Base-by-base conservation (phyloP, 2,329 filamentous ascomycete species). In the Aspergillus unguis region DNA sequence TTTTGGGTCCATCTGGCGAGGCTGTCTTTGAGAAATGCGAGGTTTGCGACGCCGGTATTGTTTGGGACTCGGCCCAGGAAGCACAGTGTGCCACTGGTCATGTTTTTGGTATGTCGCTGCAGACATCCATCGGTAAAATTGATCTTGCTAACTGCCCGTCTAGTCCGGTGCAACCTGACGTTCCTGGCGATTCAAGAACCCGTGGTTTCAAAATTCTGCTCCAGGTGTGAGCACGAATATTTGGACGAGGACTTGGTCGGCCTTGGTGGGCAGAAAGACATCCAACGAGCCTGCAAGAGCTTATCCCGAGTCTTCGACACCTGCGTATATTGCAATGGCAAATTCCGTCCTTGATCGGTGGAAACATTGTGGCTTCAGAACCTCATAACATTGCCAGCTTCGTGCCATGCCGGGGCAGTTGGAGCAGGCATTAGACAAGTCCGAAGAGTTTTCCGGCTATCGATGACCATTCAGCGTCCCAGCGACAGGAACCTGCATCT, bases 391-490 rank as follows among this genome's bases (percentile, higher is more conserved):
- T 17, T 17, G 17, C 17, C 3, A 35, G 25, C 31, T n/a, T 17
- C 31, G 11, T 32, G 6, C 44, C 28, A 17, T 25, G 5, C 26
- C 6, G 6, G 10, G 26, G 25, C 9, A 31, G 4, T 35, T 8
- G n/a, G 35, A n/a, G 9, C 9, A 11, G 17, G 9, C 5, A 11
- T 52, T 53, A 57, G 35, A 55, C 43, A 36, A 81, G 58, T 1
- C 80, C 85, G 48, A 96, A 79, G 3, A 95, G 72, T 43, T 80
- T 81, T 8, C 87, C 90, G 6, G 92, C 87, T 41, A 95, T 85
- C 7, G 82, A 80, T 76, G 95, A 85, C 94, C 94, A 99, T 68
- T 96, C 91, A 60, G 91, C 87, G 62, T 95, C 87, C 94, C 94
- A 99, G 42, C 92, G 80, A 51, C 86, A 77, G 40, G 77, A 77